Percentiles rank a stretch among this genome's conserved stretches.
These are phyloP conservation scores for Conringia planisiliqua DNA, from an alignment of 345 rosid genomes.

Conservation along the genomic window DNA sequence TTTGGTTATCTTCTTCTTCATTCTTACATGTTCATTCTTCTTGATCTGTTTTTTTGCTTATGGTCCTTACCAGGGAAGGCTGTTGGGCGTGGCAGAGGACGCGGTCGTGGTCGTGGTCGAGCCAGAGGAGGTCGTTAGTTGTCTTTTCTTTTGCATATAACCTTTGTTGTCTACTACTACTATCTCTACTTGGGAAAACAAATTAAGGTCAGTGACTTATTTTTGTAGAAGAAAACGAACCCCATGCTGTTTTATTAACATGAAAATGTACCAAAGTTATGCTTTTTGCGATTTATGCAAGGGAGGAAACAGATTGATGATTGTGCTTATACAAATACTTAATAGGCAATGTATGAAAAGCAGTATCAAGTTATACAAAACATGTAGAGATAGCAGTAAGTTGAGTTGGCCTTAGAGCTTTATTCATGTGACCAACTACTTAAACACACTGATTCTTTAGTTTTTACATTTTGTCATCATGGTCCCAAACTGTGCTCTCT, in stretches of 20 bases:
- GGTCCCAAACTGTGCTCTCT: neutral
- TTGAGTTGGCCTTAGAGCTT: slow-evolving; percentile 4
- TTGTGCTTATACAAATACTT: neutral
- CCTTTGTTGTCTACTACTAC: neutral
- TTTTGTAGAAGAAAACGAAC: neutral
- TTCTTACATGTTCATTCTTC: neutral
- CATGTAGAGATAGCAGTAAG: neutral
- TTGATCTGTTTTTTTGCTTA: neutral
- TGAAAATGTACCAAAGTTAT: neutral
- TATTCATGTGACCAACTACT: slow-evolving; percentile 1
- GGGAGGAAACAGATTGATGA: neutral
- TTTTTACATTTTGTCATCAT: neutral
- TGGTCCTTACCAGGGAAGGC: slow-evolving; percentile 51
- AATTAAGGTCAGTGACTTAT: slow-evolving; percentile 7
- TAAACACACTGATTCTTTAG: neutral
- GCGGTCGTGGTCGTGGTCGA: slow-evolving; percentile 82
- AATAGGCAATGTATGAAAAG: neutral
- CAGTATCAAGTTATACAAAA: neutral
- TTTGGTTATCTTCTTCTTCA: slow-evolving; percentile 24
- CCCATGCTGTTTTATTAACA: neutral
- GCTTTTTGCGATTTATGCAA: no score
- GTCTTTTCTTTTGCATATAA: neutral
- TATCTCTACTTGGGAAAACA: neutral
- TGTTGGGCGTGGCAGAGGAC: slow-evolving; percentile 81
- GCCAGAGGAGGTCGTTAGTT: slow-evolving; percentile 79